Conservation (phyloP, 768 basidiomycete genomes). For the Agaricus bisporus region DNA sequence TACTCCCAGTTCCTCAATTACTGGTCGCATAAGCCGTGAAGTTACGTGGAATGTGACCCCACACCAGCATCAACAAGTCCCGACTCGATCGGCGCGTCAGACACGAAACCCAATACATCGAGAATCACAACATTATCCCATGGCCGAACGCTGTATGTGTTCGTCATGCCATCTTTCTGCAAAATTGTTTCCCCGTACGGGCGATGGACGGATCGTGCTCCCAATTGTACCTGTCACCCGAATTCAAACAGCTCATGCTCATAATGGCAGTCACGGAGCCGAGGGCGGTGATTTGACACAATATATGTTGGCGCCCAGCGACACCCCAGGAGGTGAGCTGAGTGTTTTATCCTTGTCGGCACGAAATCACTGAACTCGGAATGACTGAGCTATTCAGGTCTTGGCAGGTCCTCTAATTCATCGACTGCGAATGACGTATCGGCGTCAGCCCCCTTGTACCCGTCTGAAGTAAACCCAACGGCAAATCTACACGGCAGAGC, state of each 20-base stretch:
- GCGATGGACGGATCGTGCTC: constrained; percentile 4
- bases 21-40: not conserved
- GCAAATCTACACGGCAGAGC: not conserved
- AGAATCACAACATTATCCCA: constrained; percentile 4
- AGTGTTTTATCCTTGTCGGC: not conserved
- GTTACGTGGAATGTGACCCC: not conserved
- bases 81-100: not conserved
- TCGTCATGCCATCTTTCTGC: constrained; percentile 8
- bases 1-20: not conserved
- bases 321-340: not conserved
- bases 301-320: not conserved
- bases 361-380: not conserved
- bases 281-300: not conserved
- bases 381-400: constrained; percentile 2
- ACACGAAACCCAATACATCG: not conserved
- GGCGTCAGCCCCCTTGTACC: not conserved
- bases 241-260: not conserved
- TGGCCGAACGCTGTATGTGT: constrained; percentile 6
- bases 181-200: constrained; percentile 8
- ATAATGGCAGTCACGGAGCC: not conserved
- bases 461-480: not conserved
- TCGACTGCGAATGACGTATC: not conserved
- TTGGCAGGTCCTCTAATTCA: not conserved
- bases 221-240: not conserved
- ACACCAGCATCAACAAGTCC: not conserved